Evolutionary conservation across 768 basidiomycete genomes (phyloP), one percentile per base, ranked within the genome.

Genomic region (Macrolepiota fuliginosa): DNA sequence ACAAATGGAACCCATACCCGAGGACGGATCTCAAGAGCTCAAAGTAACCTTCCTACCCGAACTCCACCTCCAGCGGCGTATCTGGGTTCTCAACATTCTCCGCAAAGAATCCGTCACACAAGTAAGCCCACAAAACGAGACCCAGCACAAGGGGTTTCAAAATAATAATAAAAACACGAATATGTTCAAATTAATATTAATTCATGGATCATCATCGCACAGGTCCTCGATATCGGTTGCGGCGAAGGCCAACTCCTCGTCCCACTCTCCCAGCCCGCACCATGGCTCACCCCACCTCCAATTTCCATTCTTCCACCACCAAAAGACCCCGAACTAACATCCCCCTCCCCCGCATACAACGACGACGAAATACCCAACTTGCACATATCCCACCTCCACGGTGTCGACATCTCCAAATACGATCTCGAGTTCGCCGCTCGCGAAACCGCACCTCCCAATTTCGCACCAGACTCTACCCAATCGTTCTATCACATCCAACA

Each of bases 181-280:
- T n/a, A n/a, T n/a, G n/a, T 7, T 5, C 4, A 58, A 13, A 24
- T 13, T 4, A 55, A 24, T 9, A 27, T 56, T 45, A 57, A 62
- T 42, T 42, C 27, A 27, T 22, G 19, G 22, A 37, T 54, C 12
- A 32, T 50, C 40, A 24, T 15, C 10, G 9, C 25, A 27, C 4
- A 93, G 91, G 79, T 94, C 6, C 76, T 94, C 52, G 93, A 96
- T 67, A 77, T 93, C 27, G 93, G 93, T 3, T 96, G 93, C 66
- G 93, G 93, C 42, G 86, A 91, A 72, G 93, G 93, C 22, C 78
- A 86, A 40, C 79, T 95, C 7, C 82, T 95, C 13, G 71, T 78
- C 0, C 81, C 86, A 10, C 83, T 96, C 11, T 83, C 84, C 64
- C 87, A 90, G 67, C 89, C 93, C 0, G 85, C 92, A 1, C 86